A percentile compares a stretch with the other conserved stretches of the same genome.
phyloP scores from a whole-genome alignment of 176 grass and related monocot genomes.

The Pontederia paniculata region DNA sequence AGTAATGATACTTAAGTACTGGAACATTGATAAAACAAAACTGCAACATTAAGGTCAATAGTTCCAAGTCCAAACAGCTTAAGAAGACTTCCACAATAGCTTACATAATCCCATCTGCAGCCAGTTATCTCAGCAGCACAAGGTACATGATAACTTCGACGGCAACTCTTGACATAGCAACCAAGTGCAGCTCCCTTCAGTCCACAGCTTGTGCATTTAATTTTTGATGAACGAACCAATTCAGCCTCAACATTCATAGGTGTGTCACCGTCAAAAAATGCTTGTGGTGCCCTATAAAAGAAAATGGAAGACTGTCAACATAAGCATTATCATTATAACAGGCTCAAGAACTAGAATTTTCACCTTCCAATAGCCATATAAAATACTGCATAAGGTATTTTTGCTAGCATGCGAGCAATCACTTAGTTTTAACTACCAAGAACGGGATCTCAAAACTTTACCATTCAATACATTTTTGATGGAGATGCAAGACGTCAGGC shows the following conservation, averaged over 20 bases:
- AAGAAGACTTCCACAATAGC: neutral
- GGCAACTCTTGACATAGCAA: slow-evolving; percentile 81
- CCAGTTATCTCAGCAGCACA: slow-evolving; percentile 55
- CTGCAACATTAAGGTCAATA: neutral
- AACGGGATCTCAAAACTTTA: slow-evolving; percentile 8
- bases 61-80: slow-evolving; percentile 6
- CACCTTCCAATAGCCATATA: neutral
- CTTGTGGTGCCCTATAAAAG: slow-evolving; percentile 74
- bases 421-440: slow-evolving; percentile 10
- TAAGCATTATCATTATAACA: neutral
- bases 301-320: neutral
- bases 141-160: slow-evolving; percentile 80
- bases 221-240: slow-evolving; percentile 71
- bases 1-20: neutral
- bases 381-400: neutral
- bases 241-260: slow-evolving; percentile 66
- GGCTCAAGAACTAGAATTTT: neutral
- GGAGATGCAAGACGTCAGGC: slow-evolving; percentile 60
- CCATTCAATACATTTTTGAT: slow-evolving; percentile 98
- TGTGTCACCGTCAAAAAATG: slow-evolving; percentile 61
- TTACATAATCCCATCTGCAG: slow-evolving; percentile 78
- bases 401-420: too few species aligned
- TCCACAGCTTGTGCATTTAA: slow-evolving; percentile 78
- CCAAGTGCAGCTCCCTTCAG: slow-evolving; percentile 94
- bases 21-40: neutral